Conservation (phyloP, 164 flowering plant genomes). For the Warburgia ugandensis region DNA sequence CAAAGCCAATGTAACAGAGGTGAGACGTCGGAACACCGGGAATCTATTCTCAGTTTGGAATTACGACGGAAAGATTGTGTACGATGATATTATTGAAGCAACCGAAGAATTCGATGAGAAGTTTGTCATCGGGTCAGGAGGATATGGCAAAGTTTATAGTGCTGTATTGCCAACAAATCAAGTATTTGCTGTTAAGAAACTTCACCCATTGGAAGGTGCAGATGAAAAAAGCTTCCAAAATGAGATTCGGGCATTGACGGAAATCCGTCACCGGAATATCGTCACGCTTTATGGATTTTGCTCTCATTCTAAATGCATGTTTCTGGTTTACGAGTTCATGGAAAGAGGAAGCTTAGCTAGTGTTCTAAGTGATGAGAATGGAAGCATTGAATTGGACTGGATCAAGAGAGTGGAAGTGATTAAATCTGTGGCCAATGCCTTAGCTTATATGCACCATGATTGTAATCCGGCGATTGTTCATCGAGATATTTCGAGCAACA, state of each 20-base stretch:
- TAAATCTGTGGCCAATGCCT: constrained; percentile 64
- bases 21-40: neutral
- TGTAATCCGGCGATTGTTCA: constrained; percentile 54
- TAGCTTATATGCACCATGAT: constrained; percentile 67
- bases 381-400: constrained; percentile 33
- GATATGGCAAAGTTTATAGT: constrained; percentile 53
- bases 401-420: constrained; percentile 36
- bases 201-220: constrained; percentile 22
- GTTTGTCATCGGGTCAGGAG: constrained; percentile 56
- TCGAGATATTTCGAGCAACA: constrained; percentile 48
- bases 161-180: constrained; percentile 38
- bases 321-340: constrained; percentile 54
- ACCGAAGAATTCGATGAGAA: constrained; percentile 40
- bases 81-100: constrained; percentile 38
- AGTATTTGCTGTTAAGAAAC: constrained; percentile 48
- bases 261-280: constrained; percentile 54
- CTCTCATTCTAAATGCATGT: constrained; percentile 24
- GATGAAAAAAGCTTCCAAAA: constrained; percentile 34
- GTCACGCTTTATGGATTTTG: constrained; percentile 59
- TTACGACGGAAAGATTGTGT: constrained; percentile 40
- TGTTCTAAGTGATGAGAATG: constrained; percentile 24
- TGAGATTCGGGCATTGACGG: constrained; percentile 49
- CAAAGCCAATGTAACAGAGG: neutral
- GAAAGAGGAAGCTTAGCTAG: constrained; percentile 48
- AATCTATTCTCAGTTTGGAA: constrained; percentile 33